phyloP scores from a whole-genome alignment of 768 basidiomycete species.

The Wakefieldia striispora region DNA sequence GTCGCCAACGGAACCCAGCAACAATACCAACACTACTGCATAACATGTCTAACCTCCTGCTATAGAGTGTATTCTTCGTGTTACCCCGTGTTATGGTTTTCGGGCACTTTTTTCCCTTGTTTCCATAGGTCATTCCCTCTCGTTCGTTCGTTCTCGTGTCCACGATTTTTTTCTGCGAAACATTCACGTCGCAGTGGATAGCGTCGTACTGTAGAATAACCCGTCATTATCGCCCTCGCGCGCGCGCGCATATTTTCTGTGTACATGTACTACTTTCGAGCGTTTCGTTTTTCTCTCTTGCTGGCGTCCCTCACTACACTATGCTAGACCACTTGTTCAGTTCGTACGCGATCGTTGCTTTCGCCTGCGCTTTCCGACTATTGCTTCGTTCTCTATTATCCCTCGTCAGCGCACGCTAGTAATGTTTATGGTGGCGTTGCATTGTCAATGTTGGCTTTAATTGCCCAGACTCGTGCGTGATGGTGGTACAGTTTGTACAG shows the following conservation, averaged over 20 bases:
- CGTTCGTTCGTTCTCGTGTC: constrained; percentile 9
- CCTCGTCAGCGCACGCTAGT: neutral
- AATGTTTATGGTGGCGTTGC: neutral
- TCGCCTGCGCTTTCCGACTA: constrained; percentile 6
- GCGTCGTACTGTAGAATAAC: constrained; percentile 25
- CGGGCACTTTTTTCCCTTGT: constrained; percentile 16
- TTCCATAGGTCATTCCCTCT: constrained; percentile 23
- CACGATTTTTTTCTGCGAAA: neutral
- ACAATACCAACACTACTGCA: constrained; percentile 20
- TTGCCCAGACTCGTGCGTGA: too few species aligned
- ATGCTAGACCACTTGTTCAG: constrained; percentile 17
- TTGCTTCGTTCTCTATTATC: constrained; percentile 6
- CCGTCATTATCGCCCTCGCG: constrained; percentile 4
- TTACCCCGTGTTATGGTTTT: constrained; percentile 15
- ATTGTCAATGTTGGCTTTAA: too few species aligned
- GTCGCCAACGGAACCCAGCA: constrained; percentile 14
- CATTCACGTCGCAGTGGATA: constrained; percentile 13
- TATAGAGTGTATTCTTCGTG: constrained; percentile 28
- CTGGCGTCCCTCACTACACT: constrained; percentile 9
- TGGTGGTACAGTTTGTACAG: too few species aligned
- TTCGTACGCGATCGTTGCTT: constrained; percentile 8
- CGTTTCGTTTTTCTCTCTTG: neutral
- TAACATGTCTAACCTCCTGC: constrained; percentile 8
- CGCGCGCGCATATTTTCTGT: constrained; percentile 23
- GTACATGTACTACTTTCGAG: constrained; percentile 29